Conservation (phyloP, 23 red algal species). For the Gracilaria gracilis region DNA sequence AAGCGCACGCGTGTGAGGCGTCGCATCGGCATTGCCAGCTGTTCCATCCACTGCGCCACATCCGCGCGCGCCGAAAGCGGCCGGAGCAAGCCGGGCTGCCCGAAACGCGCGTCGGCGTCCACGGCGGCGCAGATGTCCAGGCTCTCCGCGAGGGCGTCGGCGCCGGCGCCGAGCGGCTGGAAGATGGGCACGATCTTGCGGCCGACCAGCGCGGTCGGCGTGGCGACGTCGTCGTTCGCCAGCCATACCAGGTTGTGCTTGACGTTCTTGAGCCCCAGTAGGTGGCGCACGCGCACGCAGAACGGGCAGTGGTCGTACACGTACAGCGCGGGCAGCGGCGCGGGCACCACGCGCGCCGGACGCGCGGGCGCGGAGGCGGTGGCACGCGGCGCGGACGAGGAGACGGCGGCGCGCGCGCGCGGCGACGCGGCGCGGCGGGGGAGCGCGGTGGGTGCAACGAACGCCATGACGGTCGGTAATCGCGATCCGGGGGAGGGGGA, state of each 20-base stretch:
- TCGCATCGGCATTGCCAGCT: slow-evolving; percentile 29
- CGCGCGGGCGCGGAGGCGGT: not conserved
- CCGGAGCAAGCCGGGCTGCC: not conserved
- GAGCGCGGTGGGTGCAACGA: not conserved
- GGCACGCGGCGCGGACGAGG: too few species aligned
- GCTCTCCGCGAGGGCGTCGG: slow-evolving; percentile 27
- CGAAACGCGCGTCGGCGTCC: slow-evolving; percentile 46
- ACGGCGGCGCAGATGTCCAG: slow-evolving; percentile 55
- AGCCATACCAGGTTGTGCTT: slow-evolving; percentile 67
- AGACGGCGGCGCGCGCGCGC: too few species aligned
- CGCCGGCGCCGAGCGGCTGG: slow-evolving; percentile 22
- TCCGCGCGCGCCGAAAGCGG: slow-evolving; percentile 26
- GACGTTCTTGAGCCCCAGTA: slow-evolving; percentile 67
- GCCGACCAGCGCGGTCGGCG: slow-evolving; percentile 58
- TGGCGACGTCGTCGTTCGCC: slow-evolving; percentile 69
- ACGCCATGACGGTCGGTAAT: not conserved
- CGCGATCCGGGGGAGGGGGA: too few species aligned
- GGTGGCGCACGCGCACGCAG: slow-evolving; percentile 60
- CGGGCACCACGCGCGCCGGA: slow-evolving; percentile 38
- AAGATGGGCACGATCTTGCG: slow-evolving; percentile 82
- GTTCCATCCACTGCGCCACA: slow-evolving; percentile 43
- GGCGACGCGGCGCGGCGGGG: too few species aligned
- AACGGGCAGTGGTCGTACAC: slow-evolving; percentile 80
- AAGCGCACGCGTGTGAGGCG: slow-evolving; percentile 55
- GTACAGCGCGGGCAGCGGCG: slow-evolving; percentile 50